A percentile compares a stretch with the other conserved stretches of the same genome.
Evolutionary conservation across 768 basidiomycete species (phyloP).

Genomic region (Chalciporus piperatus): DNA sequence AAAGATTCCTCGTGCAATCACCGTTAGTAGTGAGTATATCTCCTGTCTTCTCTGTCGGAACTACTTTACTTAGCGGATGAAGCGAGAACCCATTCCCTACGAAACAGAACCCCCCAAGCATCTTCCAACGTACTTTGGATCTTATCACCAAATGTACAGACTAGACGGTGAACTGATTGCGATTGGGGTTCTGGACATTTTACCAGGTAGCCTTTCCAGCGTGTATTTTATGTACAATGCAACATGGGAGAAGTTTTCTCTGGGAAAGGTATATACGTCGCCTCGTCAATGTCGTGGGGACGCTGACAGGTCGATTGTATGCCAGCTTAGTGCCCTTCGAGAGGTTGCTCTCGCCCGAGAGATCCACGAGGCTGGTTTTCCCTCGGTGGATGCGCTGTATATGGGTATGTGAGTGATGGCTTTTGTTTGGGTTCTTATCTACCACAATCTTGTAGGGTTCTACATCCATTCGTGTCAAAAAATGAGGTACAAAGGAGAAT

Average conservation of each 20-base stretch:
- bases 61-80: conserved; percentile 3
- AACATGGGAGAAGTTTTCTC: conserved; percentile 61
- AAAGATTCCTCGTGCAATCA: conserved; percentile 73
- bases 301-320: background rate
- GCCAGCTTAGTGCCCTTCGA: conserved; percentile 78
- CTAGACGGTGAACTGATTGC: conserved; percentile 82
- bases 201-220: conserved; percentile 79
- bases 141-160: conserved; percentile 87
- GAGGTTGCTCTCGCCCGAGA: conserved; percentile 76
- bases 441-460: conserved; percentile 54
- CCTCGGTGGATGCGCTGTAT: conserved; percentile 67
- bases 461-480: conserved; percentile 92
- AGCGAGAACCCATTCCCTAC: conserved; percentile 67
- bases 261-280: conserved; percentile 63
- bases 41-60: background rate
- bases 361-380: conserved; percentile 66
- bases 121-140: conserved; percentile 81
- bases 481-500: conserved; percentile 97
- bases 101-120: conserved; percentile 43
- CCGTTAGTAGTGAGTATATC: conserved; percentile 60
- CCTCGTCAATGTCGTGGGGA: background rate
- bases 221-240: conserved; percentile 91
- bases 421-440: background rate
- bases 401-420: conserved; percentile 60
- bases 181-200: conserved; percentile 84